Percentiles rank a stretch among this genome's conserved stretches.
Evolutionary conservation across 1,139 yeast genomes (phyloP).

Genomic region (Williopsis jadinii): DNA sequence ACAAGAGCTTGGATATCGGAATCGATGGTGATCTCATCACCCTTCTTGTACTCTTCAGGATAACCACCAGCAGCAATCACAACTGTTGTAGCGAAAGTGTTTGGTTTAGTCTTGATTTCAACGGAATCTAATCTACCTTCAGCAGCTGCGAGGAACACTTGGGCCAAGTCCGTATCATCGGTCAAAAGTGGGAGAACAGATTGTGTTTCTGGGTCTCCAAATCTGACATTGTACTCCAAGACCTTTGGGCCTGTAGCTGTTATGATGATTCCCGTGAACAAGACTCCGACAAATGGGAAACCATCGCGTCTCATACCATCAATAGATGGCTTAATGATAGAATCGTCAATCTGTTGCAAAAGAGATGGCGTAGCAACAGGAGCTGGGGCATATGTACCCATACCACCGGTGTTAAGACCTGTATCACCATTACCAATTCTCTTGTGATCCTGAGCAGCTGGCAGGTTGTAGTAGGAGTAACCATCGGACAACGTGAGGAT

Average conservation of each 20-base stretch:
- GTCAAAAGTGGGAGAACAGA: conserved; percentile 83
- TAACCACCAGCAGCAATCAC: conserved; percentile 97
- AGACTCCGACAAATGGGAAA: conserved; percentile 89
- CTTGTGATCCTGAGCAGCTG: conserved; percentile 98
- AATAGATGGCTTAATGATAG: conserved; percentile 82
- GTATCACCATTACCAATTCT: conserved; percentile 89
- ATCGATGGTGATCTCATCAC: conserved; percentile 67
- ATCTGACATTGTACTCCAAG: conserved; percentile 93
- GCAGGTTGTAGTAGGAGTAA: conserved; percentile 81
- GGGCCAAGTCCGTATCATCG: conserved; percentile 84
- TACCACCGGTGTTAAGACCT: conserved; percentile 97
- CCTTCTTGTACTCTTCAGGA: conserved; percentile 81
- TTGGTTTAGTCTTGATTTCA: conserved; percentile 50
- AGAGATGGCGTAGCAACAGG: conserved; percentile 85
- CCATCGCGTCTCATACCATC: conserved; percentile 97
- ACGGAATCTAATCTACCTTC: conserved; percentile 92
- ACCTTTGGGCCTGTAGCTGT: conserved; percentile 85
- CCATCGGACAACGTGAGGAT: conserved; percentile 93
- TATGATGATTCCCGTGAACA: conserved; percentile 95
- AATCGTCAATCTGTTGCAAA: conserved; percentile 59
- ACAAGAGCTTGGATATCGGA: conserved; percentile 39
- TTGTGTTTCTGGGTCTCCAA: conserved; percentile 99
- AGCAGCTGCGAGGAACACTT: conserved; percentile 88
- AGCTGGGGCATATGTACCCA: conserved; percentile 99
- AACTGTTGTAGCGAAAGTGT: conserved; percentile 78